Percentiles rank a stretch among this genome's conserved stretches.
These are phyloP conservation scores for Suillus plorans DNA, from an alignment of 768 basidiomycete genomes.

Conservation along the genomic window DNA sequence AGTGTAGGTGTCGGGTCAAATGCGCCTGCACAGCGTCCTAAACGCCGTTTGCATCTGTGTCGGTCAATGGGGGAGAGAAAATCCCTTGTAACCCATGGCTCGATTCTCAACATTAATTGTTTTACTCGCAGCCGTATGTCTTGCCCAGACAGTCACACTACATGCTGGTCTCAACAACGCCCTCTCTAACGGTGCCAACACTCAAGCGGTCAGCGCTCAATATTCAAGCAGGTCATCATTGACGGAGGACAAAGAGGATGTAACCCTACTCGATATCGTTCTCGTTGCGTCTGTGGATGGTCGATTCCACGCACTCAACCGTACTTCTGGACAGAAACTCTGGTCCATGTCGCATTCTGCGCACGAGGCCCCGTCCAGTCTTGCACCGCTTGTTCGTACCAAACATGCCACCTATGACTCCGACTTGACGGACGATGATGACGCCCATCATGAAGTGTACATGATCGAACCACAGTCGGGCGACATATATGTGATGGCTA, in stretches of 20 bases:
- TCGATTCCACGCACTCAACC: slow-evolving; percentile 89
- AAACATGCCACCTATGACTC: slow-evolving; percentile 58
- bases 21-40: neutral
- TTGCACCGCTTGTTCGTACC: slow-evolving; percentile 76
- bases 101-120: slow-evolving; percentile 25
- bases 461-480: slow-evolving; percentile 95
- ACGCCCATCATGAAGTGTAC: slow-evolving; percentile 68
- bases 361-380: slow-evolving; percentile 46
- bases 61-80: slow-evolving; percentile 28
- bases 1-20: neutral
- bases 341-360: slow-evolving; percentile 85
- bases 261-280: slow-evolving; percentile 77
- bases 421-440: slow-evolving; percentile 55
- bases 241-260: slow-evolving; percentile 36
- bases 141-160: slow-evolving; percentile 34
- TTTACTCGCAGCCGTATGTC: slow-evolving; percentile 27
- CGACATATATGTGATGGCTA: slow-evolving; percentile 84
- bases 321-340: slow-evolving; percentile 75
- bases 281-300: slow-evolving; percentile 94
- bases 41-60: neutral
- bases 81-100: slow-evolving; percentile 34
- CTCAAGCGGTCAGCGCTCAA: slow-evolving; percentile 16
- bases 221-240: slow-evolving; percentile 10
- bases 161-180: slow-evolving; percentile 24
- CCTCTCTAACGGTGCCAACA: slow-evolving; percentile 24